Evolutionary conservation across 306 rosid genomes (phyloP).

Genomic region (Prunus persica): Prunus_persica_NCBIv2 NC_034014.1:17930501-17931000

Average conservation of each 20-base stretch:
- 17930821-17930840: neutral
- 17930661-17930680: neutral
- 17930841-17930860: neutral
- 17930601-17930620: conserved; percentile 86
- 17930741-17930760: neutral
- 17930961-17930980: neutral
- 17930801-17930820: neutral
- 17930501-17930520: neutral
- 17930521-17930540: neutral
- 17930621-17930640: conserved; percentile 8
- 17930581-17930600: conserved; percentile 75
- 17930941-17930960: neutral
- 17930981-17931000: neutral
- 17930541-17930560: conserved; percentile 58
- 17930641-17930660: neutral
- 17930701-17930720: neutral
- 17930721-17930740: neutral
- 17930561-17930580: conserved; percentile 81
- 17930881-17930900: neutral
- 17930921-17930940: neutral
- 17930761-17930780: too few species aligned
- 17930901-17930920: conserved; percentile 1
- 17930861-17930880: neutral
- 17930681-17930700: neutral
- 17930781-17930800: neutral